Percentiles rank a stretch among this genome's conserved stretches.
Conservation (phyloP, 2,329 filamentous ascomycete genomes). For the Knufia fluminis region DNA sequence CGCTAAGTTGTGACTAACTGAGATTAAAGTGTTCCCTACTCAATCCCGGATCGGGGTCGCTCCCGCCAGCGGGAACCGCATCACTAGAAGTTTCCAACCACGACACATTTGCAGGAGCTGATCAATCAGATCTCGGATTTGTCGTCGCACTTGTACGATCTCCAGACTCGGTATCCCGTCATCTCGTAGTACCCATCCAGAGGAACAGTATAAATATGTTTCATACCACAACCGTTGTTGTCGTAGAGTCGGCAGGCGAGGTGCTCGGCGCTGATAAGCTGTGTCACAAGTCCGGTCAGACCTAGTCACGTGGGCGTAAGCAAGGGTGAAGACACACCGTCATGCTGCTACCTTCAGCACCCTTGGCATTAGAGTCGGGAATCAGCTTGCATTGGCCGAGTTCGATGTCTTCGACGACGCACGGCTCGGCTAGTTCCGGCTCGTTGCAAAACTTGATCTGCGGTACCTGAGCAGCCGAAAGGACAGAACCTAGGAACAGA, state of each 20-base stretch:
- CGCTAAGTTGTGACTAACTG: too few species aligned
- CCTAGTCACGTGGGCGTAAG: slow-evolving; percentile 2
- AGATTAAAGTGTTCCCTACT: too few species aligned
- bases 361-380: slow-evolving; percentile 6
- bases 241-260: slow-evolving; percentile 3
- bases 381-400: not conserved
- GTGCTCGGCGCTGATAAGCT: not conserved
- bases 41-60: too few species aligned
- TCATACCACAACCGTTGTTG: slow-evolving; percentile 2
- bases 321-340: not conserved
- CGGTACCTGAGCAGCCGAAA: not conserved
- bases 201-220: slow-evolving; percentile 3
- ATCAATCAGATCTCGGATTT: slow-evolving; percentile 3
- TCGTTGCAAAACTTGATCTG: slow-evolving; percentile 4
- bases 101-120: too few species aligned
- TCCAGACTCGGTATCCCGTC: not conserved
- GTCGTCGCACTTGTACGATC: slow-evolving; percentile 3
- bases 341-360: not conserved
- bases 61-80: too few species aligned
- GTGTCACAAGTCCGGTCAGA: slow-evolving; percentile 1
- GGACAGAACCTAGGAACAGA: not conserved
- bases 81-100: too few species aligned
- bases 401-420: not conserved
- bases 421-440: not conserved
- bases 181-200: slow-evolving; percentile 3